Evolutionary conservation across 2,329 filamentous ascomycete genomes (phyloP), one percentile per base, ranked within the genome.

Genomic region (Talaromyces sp.): DNA sequence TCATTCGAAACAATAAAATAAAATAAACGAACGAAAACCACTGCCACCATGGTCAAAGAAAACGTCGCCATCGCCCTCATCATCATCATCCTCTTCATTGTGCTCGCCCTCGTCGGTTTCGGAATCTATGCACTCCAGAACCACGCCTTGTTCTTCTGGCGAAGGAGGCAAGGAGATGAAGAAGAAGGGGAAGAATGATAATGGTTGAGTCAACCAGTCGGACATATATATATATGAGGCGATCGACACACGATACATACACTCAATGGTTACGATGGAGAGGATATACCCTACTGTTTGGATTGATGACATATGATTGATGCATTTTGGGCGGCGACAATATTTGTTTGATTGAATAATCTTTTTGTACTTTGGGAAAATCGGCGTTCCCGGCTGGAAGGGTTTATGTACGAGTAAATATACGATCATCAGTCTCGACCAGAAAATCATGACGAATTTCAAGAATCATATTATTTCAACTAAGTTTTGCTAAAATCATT

Each of bases 41-140:
- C 66, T 57, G 80, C 78, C 72, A 71, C 78, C 21, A 46, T 46
- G 43, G 43, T 46, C 19, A 67, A 80, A 64, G 70, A 72, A 61
- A 81, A 81, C 69, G 73, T 79, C 66, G 71, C 77, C 65, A 78
- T 81, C 63, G 79, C 79, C 14, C 75, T 81, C 60, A 81, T 81
- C 67, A 74, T 81, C 64, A 80, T 81, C 65, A 63, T 79, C 51
- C 71, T 81, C 58, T 81, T 81, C 66, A 62, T 81, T 56, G 62
- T 81, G 53, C 74, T 81, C 43, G 76, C 75, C 21, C 61, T 77
- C 27, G 73, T 75, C 46, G 77, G 75, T 4, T 78, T 73, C 56
- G 67, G 66, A 10, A 74, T 75, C 64, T 76, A 68, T 58, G 69
- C 71, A 6, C 67, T 71, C 56, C 67, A 73, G 56, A 70, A 70